phyloP scores from a whole-genome alignment of 2,329 filamentous ascomycete species.

The Penicillium glabrum region DNA sequence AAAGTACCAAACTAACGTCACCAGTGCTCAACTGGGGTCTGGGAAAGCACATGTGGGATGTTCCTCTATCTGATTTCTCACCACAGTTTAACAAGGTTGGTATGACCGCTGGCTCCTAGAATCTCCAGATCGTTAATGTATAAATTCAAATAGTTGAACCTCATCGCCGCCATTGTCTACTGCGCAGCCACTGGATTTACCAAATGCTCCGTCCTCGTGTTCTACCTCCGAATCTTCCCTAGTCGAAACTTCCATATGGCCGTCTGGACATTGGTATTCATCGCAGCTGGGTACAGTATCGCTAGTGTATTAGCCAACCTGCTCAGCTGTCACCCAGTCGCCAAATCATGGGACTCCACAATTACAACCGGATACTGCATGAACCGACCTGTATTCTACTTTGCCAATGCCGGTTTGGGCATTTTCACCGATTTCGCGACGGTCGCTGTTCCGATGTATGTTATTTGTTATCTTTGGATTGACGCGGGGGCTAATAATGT shows the following conservation, averaged over 20 bases:
- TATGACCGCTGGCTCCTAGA: neutral
- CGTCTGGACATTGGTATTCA: constrained; percentile 24
- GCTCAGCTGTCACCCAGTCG: constrained; percentile 27
- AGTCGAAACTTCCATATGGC: constrained; percentile 24
- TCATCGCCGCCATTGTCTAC: constrained; percentile 31
- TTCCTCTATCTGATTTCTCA: constrained; percentile 17
- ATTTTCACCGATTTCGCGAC: constrained; percentile 33
- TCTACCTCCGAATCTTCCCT: constrained; percentile 31
- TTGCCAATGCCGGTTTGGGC: constrained; percentile 27
- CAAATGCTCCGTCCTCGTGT: constrained; percentile 33
- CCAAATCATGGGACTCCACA: constrained; percentile 24
- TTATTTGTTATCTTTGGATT: neutral
- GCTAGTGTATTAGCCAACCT: constrained; percentile 28
- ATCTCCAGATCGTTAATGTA: neutral
- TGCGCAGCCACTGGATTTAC: constrained; percentile 30
- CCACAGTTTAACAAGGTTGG: constrained; percentile 25
- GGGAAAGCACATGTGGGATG: constrained; percentile 31
- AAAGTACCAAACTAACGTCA: neutral
- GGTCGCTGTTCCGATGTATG: constrained; percentile 29
- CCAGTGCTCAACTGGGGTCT: constrained; percentile 30
- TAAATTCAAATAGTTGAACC: constrained; percentile 20
- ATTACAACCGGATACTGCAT: constrained; percentile 24
- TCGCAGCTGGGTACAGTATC: constrained; percentile 27
- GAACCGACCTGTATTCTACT: constrained; percentile 31
- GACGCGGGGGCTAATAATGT: neutral